Percentiles rank a stretch among this genome's conserved stretches.
phyloP scores from a whole-genome alignment of 352 stramenopile species.

The Pseudoperonospora humuli region DNA sequence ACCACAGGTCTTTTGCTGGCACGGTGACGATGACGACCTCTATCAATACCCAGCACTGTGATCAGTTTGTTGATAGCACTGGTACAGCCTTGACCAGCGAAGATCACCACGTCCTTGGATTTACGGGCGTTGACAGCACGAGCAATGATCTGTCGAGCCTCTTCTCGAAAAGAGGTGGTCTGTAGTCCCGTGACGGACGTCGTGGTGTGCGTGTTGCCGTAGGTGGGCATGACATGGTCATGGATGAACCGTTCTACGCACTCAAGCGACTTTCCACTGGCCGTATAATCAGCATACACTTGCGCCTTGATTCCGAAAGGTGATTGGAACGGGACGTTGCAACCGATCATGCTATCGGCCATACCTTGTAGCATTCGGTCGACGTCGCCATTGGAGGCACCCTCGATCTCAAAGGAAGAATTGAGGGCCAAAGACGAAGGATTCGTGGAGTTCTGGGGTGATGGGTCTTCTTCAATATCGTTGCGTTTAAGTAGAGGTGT shows the following conservation, averaged over 20 bases:
- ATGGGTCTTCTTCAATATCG: constrained; percentile 9
- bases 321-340: constrained; percentile 30
- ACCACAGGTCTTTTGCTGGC: constrained; percentile 62
- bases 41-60: constrained; percentile 45
- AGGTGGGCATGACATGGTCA: no score
- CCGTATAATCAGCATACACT: constrained; percentile 93
- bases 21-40: constrained; percentile 17
- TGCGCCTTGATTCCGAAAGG: constrained; percentile 64
- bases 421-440: constrained; percentile 17
- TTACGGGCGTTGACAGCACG: constrained; percentile 76
- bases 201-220: no score
- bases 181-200: no score
- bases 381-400: background rate
- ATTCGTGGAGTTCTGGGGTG: constrained; percentile 7
- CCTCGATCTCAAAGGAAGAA: constrained; percentile 13
- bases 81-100: constrained; percentile 84
- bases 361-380: constrained; percentile 27
- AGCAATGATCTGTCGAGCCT: no score
- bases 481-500: constrained; percentile 3
- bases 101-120: constrained; percentile 91
- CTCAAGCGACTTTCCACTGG: constrained; percentile 78
- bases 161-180: no score
- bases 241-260: constrained; percentile 89
- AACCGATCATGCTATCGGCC: constrained; percentile 43
- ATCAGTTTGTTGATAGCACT: constrained; percentile 85